These are phyloP conservation scores for Blastocystis sp. DNA, from an alignment of 352 stramenopile species.

Conservation along the genomic window DNA sequence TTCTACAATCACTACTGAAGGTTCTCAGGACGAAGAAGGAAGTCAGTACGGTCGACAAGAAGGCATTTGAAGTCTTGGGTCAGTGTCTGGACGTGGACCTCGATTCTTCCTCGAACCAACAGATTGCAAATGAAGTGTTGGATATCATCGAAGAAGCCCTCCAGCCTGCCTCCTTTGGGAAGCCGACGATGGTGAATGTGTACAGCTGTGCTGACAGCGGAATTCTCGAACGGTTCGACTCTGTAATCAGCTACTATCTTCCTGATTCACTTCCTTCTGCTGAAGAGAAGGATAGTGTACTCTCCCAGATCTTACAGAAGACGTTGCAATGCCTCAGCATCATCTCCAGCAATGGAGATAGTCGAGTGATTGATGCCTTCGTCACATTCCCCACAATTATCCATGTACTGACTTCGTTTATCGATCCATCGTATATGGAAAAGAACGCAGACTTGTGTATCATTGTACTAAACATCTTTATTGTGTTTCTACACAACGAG, in stretches of 20 bases:
- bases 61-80: not conserved
- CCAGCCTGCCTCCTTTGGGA: not conserved
- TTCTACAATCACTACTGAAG: conserved; percentile 11
- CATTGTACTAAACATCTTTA: not conserved
- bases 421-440: not conserved
- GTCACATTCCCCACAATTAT: not conserved
- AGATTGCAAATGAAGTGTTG: not conserved
- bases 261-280: not conserved
- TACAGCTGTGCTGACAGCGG: not conserved
- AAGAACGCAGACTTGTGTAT: not conserved
- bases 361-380: not conserved
- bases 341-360: not conserved
- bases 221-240: not conserved
- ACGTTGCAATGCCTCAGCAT: not conserved
- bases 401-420: not conserved
- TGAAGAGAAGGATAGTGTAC: not conserved
- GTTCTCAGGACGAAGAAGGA: conserved; percentile 10
- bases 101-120: not conserved
- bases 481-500: not conserved
- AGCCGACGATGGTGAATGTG: conserved; percentile 8
- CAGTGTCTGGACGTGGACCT: not conserved
- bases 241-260: not conserved
- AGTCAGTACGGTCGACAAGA: not conserved
- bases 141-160: conserved; percentile 7
- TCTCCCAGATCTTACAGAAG: not conserved